A percentile compares a stretch with the other conserved stretches of the same genome.
Conservation (phyloP, 2,329 filamentous ascomycete genomes). For the Incumbomyces lentus region DNA sequence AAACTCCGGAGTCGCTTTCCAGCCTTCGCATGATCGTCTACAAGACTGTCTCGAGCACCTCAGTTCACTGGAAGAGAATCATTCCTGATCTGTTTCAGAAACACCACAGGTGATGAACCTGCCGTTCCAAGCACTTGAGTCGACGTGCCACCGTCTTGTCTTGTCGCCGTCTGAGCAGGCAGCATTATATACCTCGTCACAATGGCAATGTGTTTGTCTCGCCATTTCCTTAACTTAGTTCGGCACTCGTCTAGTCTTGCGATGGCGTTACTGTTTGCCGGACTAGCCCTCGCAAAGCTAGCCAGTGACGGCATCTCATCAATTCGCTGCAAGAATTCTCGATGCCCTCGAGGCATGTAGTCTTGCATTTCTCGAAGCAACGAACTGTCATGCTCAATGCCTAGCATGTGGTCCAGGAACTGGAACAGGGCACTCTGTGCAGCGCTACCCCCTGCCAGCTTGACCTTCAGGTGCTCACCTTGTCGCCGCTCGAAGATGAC, state of each 20-base stretch:
- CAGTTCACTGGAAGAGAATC: conserved; percentile 6
- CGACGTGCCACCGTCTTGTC: background rate
- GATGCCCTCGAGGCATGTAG: conserved; percentile 11
- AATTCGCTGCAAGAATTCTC: conserved; percentile 9
- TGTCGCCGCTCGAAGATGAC: conserved; percentile 3
- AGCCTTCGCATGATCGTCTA: no score
- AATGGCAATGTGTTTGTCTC: conserved; percentile 8
- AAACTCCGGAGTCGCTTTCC: no score
- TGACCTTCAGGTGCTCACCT: background rate
- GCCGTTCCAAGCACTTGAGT: conserved; percentile 6
- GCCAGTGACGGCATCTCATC: conserved; percentile 7
- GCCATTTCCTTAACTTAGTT: conserved; percentile 3
- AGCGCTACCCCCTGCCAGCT: conserved; percentile 9
- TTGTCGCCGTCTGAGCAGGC: conserved; percentile 4
- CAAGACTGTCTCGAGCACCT: no score
- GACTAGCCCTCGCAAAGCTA: background rate
- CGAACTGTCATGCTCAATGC: conserved; percentile 8
- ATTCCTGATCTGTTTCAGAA: conserved; percentile 11
- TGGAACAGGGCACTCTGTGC: conserved; percentile 11
- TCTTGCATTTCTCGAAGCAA: conserved; percentile 8
- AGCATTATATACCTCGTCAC: conserved; percentile 10
- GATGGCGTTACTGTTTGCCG: background rate
- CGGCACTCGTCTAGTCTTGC: background rate
- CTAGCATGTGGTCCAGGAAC: conserved; percentile 11
- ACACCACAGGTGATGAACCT: conserved; percentile 9